A percentile compares a stretch with the other conserved stretches of the same genome.
Conservation (phyloP, 2,329 filamentous ascomycete species). For the Cladosporium oxysporum region DNA sequence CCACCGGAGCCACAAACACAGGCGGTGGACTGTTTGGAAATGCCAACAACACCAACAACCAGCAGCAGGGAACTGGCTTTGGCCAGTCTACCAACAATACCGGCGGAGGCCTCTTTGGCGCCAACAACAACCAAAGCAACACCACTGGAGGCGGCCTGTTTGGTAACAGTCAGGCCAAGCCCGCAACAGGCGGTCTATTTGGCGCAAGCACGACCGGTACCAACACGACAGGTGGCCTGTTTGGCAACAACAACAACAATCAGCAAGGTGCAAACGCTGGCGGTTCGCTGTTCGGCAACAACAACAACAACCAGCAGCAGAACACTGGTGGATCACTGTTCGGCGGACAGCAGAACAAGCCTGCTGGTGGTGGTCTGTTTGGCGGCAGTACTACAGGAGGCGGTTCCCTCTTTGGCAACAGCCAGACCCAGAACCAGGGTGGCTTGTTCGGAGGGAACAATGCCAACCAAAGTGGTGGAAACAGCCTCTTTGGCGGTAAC, state of each 20-base stretch:
- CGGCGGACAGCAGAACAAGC: slow-evolving; percentile 27
- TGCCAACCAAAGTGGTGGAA: slow-evolving; percentile 37
- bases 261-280: slow-evolving; percentile 25
- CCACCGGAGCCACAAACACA: slow-evolving; percentile 44
- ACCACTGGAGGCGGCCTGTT: slow-evolving; percentile 36
- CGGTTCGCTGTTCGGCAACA: slow-evolving; percentile 45
- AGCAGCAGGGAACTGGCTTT: slow-evolving; percentile 37
- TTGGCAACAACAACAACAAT: slow-evolving; percentile 28
- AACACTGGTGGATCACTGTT: slow-evolving; percentile 41
- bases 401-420: slow-evolving; percentile 47
- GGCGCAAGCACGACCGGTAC: slow-evolving; percentile 35
- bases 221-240: slow-evolving; percentile 25
- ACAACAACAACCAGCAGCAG: slow-evolving; percentile 53
- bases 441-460: slow-evolving; percentile 36
- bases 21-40: slow-evolving; percentile 47
- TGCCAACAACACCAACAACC: slow-evolving; percentile 30
- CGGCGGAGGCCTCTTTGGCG: slow-evolving; percentile 42
- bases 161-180: slow-evolving; percentile 32
- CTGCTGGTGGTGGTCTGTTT: slow-evolving; percentile 39
- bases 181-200: slow-evolving; percentile 45
- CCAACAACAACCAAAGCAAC: slow-evolving; percentile 31
- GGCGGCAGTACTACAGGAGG: slow-evolving; percentile 42
- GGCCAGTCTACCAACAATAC: slow-evolving; percentile 41
- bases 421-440: slow-evolving; percentile 40
- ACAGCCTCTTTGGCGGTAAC: slow-evolving; percentile 45